Evolutionary conservation across 2,329 filamentous ascomycete genomes (phyloP), one percentile per base, ranked within the genome.

Genomic region (Lachnellula willkommii): DNA sequence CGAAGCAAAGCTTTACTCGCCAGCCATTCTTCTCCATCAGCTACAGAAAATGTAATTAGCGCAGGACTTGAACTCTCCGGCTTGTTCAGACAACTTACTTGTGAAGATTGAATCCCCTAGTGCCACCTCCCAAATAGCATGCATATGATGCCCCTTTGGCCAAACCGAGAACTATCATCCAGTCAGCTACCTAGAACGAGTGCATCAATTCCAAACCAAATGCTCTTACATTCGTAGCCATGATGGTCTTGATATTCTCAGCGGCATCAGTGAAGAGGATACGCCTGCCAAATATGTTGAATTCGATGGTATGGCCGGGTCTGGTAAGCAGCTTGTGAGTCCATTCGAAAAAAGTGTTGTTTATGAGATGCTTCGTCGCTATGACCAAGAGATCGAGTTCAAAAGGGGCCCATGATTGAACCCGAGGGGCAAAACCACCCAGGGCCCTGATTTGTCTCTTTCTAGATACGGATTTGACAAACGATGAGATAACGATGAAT

Each of bases 181-280:
- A 46, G 2, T 36, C 36, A 28, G 24, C 26, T 55, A 45, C n/a
- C 11, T 17, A n/a, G 2, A 15, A 40, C 12, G 12, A 17, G 14
- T 1, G 37, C 8, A n/a, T 14, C 5, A n/a, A 40, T 2, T n/a
- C 37, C 11, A 6, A 40, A 3, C 6, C 37, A 40, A 40, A 40
- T 3, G 17, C 5, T 15, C 42, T 20, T 45, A 45, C 42, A 28
- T 47, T 47, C 14, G 45, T 47, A 28, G 45, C 45, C 45, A 47
- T 47, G 36, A 55, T 51, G n/a, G 53, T 49, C 28, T 55, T 55
- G 32, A 55, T 55, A 39, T 55, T 55, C 47, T 55, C 53, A 2
- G 47, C 24, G 15, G 26, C 50, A 36, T 55, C 47, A 14, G 53
- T 55, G 37, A 55, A 36, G 48, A 55, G 17, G 32, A 55, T 50